A percentile compares a stretch with the other conserved stretches of the same genome.
phyloP scores from a whole-genome alignment of 2,329 filamentous ascomycete genomes.

The Exserohilum rostratum region DNA sequence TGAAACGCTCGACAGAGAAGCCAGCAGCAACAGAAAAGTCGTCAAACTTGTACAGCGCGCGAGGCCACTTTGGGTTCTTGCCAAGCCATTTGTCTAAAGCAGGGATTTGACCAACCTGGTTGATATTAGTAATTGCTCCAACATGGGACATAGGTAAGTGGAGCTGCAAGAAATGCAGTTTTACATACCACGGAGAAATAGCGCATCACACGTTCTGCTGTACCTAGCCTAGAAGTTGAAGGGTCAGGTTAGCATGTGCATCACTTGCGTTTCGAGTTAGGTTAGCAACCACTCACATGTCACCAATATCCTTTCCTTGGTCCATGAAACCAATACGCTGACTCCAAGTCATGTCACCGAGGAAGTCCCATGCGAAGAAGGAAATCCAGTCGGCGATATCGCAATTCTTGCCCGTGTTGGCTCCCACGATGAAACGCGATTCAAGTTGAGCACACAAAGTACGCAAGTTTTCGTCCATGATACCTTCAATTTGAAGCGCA shows the following conservation, averaged over 20 bases:
- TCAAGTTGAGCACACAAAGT: slow-evolving; percentile 34
- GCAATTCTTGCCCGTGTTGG: slow-evolving; percentile 33
- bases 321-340: slow-evolving; percentile 53
- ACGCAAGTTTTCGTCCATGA: slow-evolving; percentile 34
- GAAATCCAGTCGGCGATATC: slow-evolving; percentile 44
- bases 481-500: slow-evolving; percentile 33
- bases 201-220: slow-evolving; percentile 44
- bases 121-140: slow-evolving; percentile 3
- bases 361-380: slow-evolving; percentile 40
- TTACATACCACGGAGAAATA: slow-evolving; percentile 36
- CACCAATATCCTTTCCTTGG: slow-evolving; percentile 48
- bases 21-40: slow-evolving; percentile 31
- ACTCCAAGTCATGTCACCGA: slow-evolving; percentile 51
- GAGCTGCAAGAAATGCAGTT: background rate
- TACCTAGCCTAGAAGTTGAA: slow-evolving; percentile 20
- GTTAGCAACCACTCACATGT: slow-evolving; percentile 14
- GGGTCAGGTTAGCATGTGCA: background rate
- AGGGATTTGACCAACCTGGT: slow-evolving; percentile 40
- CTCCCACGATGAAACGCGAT: slow-evolving; percentile 31
- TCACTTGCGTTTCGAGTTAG: background rate
- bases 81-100: slow-evolving; percentile 33
- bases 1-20: slow-evolving; percentile 24
- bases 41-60: slow-evolving; percentile 30
- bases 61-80: slow-evolving; percentile 25
- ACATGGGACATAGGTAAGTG: background rate